phyloP scores from a whole-genome alignment of 768 basidiomycete genomes.

The Agaricus bisporus region DNA sequence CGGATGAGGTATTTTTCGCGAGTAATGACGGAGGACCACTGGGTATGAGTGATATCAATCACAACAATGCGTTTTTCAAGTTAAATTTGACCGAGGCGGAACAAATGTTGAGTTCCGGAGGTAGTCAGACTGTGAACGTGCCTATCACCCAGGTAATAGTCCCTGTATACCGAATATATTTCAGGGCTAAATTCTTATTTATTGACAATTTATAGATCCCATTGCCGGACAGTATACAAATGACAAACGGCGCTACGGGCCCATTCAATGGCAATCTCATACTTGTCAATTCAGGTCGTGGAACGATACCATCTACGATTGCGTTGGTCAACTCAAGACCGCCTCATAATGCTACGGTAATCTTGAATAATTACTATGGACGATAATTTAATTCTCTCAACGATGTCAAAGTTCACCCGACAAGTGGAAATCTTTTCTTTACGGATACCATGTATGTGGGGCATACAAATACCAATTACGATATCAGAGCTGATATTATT shows the following conservation, averaged over 20 bases:
- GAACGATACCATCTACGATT: conserved; percentile 52
- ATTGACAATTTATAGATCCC: conserved; percentile 35
- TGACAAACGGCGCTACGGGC: conserved; percentile 68
- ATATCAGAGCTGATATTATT: neutral
- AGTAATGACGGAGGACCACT: conserved; percentile 64
- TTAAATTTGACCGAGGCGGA: conserved; percentile 56
- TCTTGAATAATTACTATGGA: conserved; percentile 76
- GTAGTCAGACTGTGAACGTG: conserved; percentile 35
- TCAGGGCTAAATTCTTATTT: too few relatives aligned
- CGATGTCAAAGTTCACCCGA: conserved; percentile 68
- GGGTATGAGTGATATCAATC: conserved; percentile 55
- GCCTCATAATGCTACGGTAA: conserved; percentile 61
- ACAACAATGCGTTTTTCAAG: conserved; percentile 58
- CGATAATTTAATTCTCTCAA: conserved; percentile 80
- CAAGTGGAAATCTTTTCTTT: conserved; percentile 63
- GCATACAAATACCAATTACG: neutral
- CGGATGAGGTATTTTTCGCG: conserved; percentile 69
- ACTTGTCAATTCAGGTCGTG: conserved; percentile 62
- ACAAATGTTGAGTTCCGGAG: conserved; percentile 29
- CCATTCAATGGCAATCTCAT: conserved; percentile 53
- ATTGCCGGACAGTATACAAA: conserved; percentile 53
- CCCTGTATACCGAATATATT: neutral
- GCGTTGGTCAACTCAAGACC: conserved; percentile 57
- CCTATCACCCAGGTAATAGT: conserved; percentile 37
- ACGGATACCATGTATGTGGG: conserved; percentile 58